These are phyloP conservation scores for Camelina sativa DNA, from an alignment of 345 rosid genomes.

Conservation along the genomic window DNA sequence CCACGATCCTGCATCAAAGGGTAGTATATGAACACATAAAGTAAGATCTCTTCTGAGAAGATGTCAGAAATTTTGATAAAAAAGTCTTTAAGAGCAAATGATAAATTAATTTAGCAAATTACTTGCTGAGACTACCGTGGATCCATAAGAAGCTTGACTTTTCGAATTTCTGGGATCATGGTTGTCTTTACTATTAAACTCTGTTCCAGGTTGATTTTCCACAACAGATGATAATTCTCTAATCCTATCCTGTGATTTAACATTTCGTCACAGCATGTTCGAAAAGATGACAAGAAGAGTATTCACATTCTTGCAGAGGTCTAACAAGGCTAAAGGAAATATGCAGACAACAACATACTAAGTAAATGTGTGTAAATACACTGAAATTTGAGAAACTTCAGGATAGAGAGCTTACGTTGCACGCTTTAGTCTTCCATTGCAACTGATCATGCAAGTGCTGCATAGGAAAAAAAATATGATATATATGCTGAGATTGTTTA, in stretches of 20 bases:
- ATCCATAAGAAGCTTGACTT: conserved; percentile 45
- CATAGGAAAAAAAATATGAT: conserved; percentile 27
- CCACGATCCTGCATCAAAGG: conserved; percentile 40
- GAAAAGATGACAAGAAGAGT: conserved; percentile 11
- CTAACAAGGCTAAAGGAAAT: conserved; percentile 16
- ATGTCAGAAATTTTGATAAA: conserved; percentile 11
- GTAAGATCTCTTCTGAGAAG: conserved; percentile 24
- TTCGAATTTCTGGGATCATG: conserved; percentile 42
- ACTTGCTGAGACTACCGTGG: conserved; percentile 53
- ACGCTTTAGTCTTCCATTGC: conserved; percentile 80
- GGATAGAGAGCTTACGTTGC: conserved; percentile 66
- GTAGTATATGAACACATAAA: conserved; percentile 21
- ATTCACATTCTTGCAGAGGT: conserved; percentile 11
- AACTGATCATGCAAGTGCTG: conserved; percentile 85
- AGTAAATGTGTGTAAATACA: not conserved
- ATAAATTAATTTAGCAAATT: conserved; percentile 45
- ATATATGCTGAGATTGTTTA: not conserved
- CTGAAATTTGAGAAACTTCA: not conserved
- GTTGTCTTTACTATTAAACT: conserved; percentile 44
- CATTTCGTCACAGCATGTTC: conserved; percentile 23
- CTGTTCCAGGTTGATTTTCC: conserved; percentile 51
- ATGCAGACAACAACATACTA: conserved; percentile 14
- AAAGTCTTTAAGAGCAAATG: conserved; percentile 27
- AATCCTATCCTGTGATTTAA: conserved; percentile 68
- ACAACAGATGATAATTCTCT: conserved; percentile 51